Conservation (phyloP, 768 basidiomycete species). For the Russula earlei region DNA sequence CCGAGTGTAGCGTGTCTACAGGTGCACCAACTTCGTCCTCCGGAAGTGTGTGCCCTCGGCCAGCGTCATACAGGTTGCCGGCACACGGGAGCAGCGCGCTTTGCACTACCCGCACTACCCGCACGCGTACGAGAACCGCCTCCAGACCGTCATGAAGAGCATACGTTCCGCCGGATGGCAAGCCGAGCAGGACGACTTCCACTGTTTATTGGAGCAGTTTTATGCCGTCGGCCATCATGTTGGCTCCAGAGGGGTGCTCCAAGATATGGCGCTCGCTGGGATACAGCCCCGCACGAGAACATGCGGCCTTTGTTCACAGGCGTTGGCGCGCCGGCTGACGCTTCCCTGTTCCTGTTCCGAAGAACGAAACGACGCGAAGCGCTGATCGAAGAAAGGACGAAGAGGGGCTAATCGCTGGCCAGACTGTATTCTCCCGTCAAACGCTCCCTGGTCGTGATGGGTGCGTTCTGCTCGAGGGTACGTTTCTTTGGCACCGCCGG, state of each 20-base stretch:
- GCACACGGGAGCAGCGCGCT: slow-evolving; percentile 34
- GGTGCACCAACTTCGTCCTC: slow-evolving; percentile 62
- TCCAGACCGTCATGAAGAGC: slow-evolving; percentile 59
- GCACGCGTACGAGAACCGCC: slow-evolving; percentile 56
- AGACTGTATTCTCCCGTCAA: too few relatives aligned
- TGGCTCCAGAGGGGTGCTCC: slow-evolving; percentile 51
- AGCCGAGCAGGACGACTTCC: slow-evolving; percentile 53
- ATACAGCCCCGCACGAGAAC: slow-evolving; percentile 45
- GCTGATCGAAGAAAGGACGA: slow-evolving; percentile 36
- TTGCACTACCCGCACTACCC: slow-evolving; percentile 31
- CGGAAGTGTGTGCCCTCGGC: slow-evolving; percentile 51
- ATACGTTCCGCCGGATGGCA: slow-evolving; percentile 46
- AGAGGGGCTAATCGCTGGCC: too few relatives aligned
- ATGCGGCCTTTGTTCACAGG: slow-evolving; percentile 55
- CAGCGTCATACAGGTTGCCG: slow-evolving; percentile 34
- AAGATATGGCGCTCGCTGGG: slow-evolving; percentile 41
- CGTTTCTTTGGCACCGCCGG: too few relatives aligned
- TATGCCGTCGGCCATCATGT: slow-evolving; percentile 60
- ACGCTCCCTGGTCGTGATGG: too few relatives aligned
- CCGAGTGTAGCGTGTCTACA: too few relatives aligned
- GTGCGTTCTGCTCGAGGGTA: too few relatives aligned
- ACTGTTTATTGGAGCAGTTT: slow-evolving; percentile 66
- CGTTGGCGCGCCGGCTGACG: slow-evolving; percentile 57
- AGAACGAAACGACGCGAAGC: slow-evolving; percentile 26
- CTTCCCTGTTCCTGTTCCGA: slow-evolving; percentile 47